Evolutionary conservation across 23 red algal species (phyloP).

Genomic region (Agarophyton chilense): DNA sequence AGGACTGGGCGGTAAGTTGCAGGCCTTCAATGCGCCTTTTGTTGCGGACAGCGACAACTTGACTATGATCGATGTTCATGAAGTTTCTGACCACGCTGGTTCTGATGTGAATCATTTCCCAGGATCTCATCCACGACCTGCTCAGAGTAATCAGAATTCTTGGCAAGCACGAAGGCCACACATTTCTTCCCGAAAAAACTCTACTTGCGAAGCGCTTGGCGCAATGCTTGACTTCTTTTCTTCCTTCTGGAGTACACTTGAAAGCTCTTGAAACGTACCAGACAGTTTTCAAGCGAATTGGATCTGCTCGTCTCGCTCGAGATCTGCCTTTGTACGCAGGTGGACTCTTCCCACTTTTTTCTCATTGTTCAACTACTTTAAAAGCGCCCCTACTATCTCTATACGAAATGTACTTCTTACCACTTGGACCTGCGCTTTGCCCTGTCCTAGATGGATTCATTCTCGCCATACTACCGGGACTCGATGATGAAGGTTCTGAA

Average conservation of each 20-base stretch:
- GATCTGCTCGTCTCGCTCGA: conserved; percentile 55
- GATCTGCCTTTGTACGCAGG: conserved; percentile 78
- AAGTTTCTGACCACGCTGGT: background rate
- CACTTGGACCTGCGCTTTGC: conserved; percentile 56
- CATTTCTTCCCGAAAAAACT: conserved; percentile 80
- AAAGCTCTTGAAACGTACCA: conserved; percentile 93
- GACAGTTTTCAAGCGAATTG: conserved; percentile 82
- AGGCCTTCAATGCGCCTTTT: background rate
- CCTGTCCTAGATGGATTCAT: conserved; percentile 68
- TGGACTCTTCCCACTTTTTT: conserved; percentile 89
- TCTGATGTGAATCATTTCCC: background rate
- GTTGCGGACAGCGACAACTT: background rate
- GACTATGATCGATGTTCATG: background rate
- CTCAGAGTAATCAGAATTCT: conserved; percentile 80
- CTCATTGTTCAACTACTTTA: conserved; percentile 77
- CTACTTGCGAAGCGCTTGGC: conserved; percentile 86
- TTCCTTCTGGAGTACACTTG: conserved; percentile 86
- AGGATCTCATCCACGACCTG: conserved; percentile 86
- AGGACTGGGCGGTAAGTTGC: conserved; percentile 86
- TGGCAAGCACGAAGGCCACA: conserved; percentile 59
- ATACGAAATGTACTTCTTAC: conserved; percentile 74
- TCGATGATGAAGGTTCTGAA: conserved; percentile 82
- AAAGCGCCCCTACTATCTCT: conserved; percentile 76
- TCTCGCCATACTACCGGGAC: conserved; percentile 69
- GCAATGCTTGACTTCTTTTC: conserved; percentile 85